Base-by-base conservation (phyloP, 495 filamentous ascomycete species). In the Penicillium robsamsonii region DNA sequence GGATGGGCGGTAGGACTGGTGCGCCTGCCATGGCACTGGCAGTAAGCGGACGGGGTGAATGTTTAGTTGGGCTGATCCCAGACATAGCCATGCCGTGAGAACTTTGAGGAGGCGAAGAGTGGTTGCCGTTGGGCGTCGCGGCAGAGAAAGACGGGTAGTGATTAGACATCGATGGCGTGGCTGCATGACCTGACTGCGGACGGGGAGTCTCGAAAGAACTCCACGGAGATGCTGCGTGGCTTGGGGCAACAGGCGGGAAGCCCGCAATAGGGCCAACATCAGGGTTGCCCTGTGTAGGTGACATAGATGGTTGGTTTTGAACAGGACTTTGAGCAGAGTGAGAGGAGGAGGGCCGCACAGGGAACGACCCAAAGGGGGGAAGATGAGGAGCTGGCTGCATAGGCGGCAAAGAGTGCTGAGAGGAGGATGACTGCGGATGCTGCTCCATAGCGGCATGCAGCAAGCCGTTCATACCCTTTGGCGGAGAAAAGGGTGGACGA, bases 31-130 rank as follows among this genome's bases (percentile, higher is more conserved):
- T 65, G 43, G 70, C 70, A 18, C 77, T 74, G 11, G 75, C 75
- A 13, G 80, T 79, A 35, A 74, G 54, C 2, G 79, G 77, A 15
- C 81, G 78, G 41, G 79, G 75, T 5, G 78, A 79, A 38, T 91
- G 86, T 66, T 95, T 95, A 40, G 81, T 87, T 5, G 90, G 90
- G 17, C 90, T 92, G 35, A 91, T 70, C 6, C 89, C 89, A 5
- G 83, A 85, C 38, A 76, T 71, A 22, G 76, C 60, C 41, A 87
- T 77, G 50, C 81, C 80, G 78, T 83, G 65, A 56, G 79, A 72
- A 40, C 71, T 74, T 17, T 76, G 78, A 11, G 73, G 73, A 41
- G 77, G 69, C 11, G 75, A 73, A 7, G 74, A 77, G 35, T 73
- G 69, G 48, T 72, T 69, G 60, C 70, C 64, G 52, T 69, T 70